Conservation (phyloP, 768 basidiomycete genomes). For the Scleroderma bovista region DNA sequence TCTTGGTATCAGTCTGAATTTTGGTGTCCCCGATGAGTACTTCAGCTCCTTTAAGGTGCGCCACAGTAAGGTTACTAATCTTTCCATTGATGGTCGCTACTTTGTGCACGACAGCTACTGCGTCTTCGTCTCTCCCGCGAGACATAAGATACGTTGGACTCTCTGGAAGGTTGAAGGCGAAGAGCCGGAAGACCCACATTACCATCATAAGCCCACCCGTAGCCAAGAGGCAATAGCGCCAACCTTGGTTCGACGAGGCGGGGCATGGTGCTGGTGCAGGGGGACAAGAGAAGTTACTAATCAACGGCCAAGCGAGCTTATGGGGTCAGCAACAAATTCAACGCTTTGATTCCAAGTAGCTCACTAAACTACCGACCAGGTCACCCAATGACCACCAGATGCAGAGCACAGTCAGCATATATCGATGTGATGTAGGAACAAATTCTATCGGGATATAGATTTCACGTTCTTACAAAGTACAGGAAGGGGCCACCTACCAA, state of each 20-base stretch:
- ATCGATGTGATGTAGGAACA: slow-evolving; percentile 67
- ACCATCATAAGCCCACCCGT: slow-evolving; percentile 69
- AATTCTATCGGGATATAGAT: slow-evolving; percentile 41
- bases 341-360: not conserved
- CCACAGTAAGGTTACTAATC: slow-evolving; percentile 42
- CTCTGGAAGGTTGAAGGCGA: slow-evolving; percentile 62
- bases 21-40: slow-evolving; percentile 2
- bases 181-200: slow-evolving; percentile 57
- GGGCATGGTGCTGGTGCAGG: slow-evolving; percentile 43
- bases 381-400: slow-evolving; percentile 82
- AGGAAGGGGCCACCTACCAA: slow-evolving; percentile 38
- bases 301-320: slow-evolving; percentile 70
- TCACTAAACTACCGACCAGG: slow-evolving; percentile 48
- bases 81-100: slow-evolving; percentile 59
- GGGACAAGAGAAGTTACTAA: slow-evolving; percentile 63
- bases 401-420: slow-evolving; percentile 69
- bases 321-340: not conserved
- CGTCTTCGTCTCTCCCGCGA: slow-evolving; percentile 56
- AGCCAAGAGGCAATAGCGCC: slow-evolving; percentile 67
- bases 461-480: not conserved
- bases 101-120: slow-evolving; percentile 55
- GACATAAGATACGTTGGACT: slow-evolving; percentile 71
- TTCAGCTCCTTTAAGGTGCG: slow-evolving; percentile 36
- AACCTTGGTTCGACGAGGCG: slow-evolving; percentile 58
- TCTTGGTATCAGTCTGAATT: slow-evolving; percentile 5